phyloP scores from a whole-genome alignment of 352 stramenopile species.

The Stephanocyclus meneghinianus region DNA sequence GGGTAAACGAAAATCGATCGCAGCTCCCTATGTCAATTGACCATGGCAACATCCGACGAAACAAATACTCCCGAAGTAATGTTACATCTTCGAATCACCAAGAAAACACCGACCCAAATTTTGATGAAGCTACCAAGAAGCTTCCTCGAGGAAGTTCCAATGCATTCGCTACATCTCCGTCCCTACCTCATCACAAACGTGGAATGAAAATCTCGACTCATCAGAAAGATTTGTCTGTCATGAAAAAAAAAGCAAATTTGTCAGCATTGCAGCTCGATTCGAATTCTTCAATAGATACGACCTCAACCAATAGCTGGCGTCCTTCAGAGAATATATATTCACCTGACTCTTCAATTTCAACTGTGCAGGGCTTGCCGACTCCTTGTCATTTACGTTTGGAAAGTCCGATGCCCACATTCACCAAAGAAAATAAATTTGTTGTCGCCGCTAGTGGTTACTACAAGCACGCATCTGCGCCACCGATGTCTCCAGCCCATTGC shows the following conservation, averaged over 20 bases:
- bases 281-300: neutral
- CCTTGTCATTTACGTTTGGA: slow-evolving; percentile 50
- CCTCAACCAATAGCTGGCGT: slow-evolving; percentile 10
- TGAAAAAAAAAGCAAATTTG: neutral
- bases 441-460: slow-evolving; percentile 33
- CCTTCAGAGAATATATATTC: slow-evolving; percentile 32
- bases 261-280: neutral
- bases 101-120: slow-evolving; percentile 47
- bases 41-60: neutral
- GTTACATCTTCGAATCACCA: slow-evolving; percentile 5
- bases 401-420: neutral
- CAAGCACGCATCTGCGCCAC: slow-evolving; percentile 38
- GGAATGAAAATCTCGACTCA: neutral
- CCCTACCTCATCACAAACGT: neutral
- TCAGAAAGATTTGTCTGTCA: slow-evolving; percentile 6
- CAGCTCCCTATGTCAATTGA: neutral
- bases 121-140: slow-evolving; percentile 7
- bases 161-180: neutral
- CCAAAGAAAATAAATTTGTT: slow-evolving; percentile 17
- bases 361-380: slow-evolving; percentile 41
- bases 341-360: slow-evolving; percentile 50
- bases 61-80: slow-evolving; percentile 1
- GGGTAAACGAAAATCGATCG: neutral
- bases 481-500: slow-evolving; percentile 32
- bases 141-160: neutral